Evolutionary conservation across 179 eudicot species (phyloP).

Genomic region (Nepenthes alata): DNA sequence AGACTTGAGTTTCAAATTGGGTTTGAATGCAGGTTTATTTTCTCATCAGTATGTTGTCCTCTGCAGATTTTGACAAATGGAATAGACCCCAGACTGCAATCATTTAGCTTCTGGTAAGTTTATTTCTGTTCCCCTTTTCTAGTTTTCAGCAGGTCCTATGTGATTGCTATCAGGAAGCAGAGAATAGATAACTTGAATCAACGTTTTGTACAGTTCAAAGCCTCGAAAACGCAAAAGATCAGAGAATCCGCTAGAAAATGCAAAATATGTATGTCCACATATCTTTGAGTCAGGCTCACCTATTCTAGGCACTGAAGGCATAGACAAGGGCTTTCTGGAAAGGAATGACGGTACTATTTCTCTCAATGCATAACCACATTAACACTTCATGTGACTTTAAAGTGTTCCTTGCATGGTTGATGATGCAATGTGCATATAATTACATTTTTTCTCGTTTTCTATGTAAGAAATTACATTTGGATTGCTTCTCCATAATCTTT

Average conservation of each 20-base stretch:
- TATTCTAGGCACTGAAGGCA: conserved; percentile 18
- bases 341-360: conserved; percentile 34
- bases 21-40: too few relatives aligned
- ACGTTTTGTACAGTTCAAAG: conserved; percentile 46
- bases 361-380: background rate
- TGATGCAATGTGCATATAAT: background rate
- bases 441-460: conserved; percentile 1
- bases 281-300: conserved; percentile 40
- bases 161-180: background rate
- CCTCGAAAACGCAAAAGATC: conserved; percentile 52
- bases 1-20: too few relatives aligned
- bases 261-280: conserved; percentile 58
- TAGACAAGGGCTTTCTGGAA: conserved; percentile 18
- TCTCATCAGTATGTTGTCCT: background rate
- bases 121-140: conserved; percentile 1
- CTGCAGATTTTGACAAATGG: conserved; percentile 57
- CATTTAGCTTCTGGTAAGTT: conserved; percentile 59
- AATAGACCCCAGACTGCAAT: conserved; percentile 50
- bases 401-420: background rate
- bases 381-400: conserved; percentile 1
- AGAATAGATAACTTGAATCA: background rate
- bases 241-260: conserved; percentile 37
- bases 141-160: conserved; percentile 1
- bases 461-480: background rate
- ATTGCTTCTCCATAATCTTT: background rate